These are phyloP conservation scores for Penicillium nucicola DNA, from an alignment of 495 filamentous ascomycete genomes.

Conservation along the genomic window DNA sequence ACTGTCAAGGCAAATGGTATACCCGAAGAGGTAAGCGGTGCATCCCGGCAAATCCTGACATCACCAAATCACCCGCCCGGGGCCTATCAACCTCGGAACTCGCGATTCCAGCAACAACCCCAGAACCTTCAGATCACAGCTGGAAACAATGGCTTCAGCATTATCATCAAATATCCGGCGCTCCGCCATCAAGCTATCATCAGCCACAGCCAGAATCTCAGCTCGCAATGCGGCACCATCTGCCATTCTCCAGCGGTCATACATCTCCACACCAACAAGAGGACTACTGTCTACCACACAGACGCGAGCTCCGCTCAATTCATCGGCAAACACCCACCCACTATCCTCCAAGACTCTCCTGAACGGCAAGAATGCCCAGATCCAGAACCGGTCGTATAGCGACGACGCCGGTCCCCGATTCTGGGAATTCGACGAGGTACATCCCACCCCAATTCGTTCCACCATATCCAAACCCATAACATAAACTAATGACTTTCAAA, in stretches of 20 bases:
- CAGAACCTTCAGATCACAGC: neutral
- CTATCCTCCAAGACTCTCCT: neutral
- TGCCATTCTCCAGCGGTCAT: constrained; percentile 10
- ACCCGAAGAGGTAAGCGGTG: constrained; percentile 19
- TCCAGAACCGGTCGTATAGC: constrained; percentile 23
- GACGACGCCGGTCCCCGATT: constrained; percentile 18
- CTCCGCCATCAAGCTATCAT: constrained; percentile 10
- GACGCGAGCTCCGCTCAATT: neutral
- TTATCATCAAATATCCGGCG: constrained; percentile 18
- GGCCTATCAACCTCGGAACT: neutral
- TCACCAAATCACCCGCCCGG: constrained; percentile 16
- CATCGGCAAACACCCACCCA: neutral
- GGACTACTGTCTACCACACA: constrained; percentile 6
- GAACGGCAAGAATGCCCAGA: neutral
- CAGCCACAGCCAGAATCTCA: constrained; percentile 12
- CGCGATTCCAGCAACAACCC: constrained; percentile 1
- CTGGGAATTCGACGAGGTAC: constrained; percentile 46
- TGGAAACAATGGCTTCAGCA: constrained; percentile 25
- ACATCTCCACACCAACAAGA: constrained; percentile 16
- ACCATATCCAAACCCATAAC: neutral
- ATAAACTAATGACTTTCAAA: constrained; percentile 1
- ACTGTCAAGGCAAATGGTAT: neutral
- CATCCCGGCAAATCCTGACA: constrained; percentile 25
- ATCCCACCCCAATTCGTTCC: constrained; percentile 2
- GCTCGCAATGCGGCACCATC: constrained; percentile 9